Evolutionary conservation across 2,329 filamentous ascomycete species (phyloP).

Genomic region (Aspergillus sclerotialis): DNA sequence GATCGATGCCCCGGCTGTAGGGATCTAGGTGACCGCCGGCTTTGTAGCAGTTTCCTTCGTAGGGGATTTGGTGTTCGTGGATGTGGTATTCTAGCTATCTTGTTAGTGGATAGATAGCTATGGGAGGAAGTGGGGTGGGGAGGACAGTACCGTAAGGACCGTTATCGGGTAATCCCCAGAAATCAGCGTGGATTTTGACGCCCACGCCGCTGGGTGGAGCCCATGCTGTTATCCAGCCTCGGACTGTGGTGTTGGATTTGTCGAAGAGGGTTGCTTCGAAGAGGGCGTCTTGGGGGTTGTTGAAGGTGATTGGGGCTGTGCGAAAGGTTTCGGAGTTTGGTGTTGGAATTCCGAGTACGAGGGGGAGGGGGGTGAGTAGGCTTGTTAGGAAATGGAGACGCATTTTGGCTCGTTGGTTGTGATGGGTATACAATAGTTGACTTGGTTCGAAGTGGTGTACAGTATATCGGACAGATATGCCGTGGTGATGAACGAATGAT

Average conservation of each 20-base stretch:
- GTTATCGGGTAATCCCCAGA: conserved; percentile 51
- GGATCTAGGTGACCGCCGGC: conserved; percentile 67
- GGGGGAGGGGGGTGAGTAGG: conserved; percentile 7
- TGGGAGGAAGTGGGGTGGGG: conserved; percentile 26
- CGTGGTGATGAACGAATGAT: no score
- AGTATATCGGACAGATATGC: no score
- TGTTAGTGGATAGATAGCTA: conserved; percentile 6
- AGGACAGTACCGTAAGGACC: conserved; percentile 59
- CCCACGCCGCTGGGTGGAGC: conserved; percentile 47
- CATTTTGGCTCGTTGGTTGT: conserved; percentile 6
- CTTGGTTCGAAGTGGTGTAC: no score
- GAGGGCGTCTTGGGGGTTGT: conserved; percentile 50
- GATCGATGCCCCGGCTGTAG: conserved; percentile 55
- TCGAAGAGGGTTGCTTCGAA: conserved; percentile 54
- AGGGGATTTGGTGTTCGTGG: conserved; percentile 58
- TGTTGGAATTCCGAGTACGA: conserved; percentile 5
- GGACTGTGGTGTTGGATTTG: conserved; percentile 48
- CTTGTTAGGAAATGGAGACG: conserved; percentile 2
- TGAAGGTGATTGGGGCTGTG: conserved; percentile 38
- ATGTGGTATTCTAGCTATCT: conserved; percentile 57
- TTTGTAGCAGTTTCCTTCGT: conserved; percentile 62
- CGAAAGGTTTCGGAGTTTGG: background rate
- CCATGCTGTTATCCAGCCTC: conserved; percentile 45
- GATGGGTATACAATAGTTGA: no score
- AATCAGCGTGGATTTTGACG: conserved; percentile 48